Base-by-base conservation (phyloP, 805 yeast species). In the Metschnikowia gelsemii region DNA sequence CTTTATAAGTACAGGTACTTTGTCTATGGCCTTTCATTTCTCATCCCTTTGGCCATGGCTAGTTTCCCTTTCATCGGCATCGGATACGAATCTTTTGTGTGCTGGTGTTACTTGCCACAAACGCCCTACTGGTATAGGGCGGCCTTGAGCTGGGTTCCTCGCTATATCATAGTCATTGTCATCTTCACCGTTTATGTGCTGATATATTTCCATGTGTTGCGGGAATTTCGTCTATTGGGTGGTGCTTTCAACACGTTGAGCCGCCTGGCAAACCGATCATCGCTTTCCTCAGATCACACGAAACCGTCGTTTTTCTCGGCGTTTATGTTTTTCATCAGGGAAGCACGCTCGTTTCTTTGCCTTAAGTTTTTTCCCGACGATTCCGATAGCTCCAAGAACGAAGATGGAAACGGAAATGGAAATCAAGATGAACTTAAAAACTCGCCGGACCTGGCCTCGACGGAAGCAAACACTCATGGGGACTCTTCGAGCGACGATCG, bases 81-180 rank as follows among this genome's bases (percentile, higher is more conserved):
- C 9, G 61, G 62, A 35, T 88, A 84, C 58, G 58, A 64, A 26
- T 79, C 87, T 21, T 72, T 76, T 45, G 78, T 82, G 30, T 77
- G 82, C 47, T 85, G 88, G 89, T 84, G 95, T 57, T 87, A 84
- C 59, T 65, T 89, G 42, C 89, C 96, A 0, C 77, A 78, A 31
- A 47, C 64, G 2, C 95, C 95, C 0, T 57, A 72, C 6, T 88
- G 93, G 93, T 83, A 80, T 58, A 68, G 87, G 43, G 57, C 84
- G 28, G 88, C 70, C 1, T 64, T 89, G 36, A 78, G 88, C 49
- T 90, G 96, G 96, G 81, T 80, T 2, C 89, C 95, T 9, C 71
- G 96, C 36, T 88, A 80, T 57, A 62, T 77, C 43, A 76, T 89
- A 40, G 74, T 85, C 44, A 57, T 84, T 8, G 55, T 74, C 19